phyloP scores from a whole-genome alignment of 1,139 yeast genomes.

The Nakaseomyces delphensis region DNA sequence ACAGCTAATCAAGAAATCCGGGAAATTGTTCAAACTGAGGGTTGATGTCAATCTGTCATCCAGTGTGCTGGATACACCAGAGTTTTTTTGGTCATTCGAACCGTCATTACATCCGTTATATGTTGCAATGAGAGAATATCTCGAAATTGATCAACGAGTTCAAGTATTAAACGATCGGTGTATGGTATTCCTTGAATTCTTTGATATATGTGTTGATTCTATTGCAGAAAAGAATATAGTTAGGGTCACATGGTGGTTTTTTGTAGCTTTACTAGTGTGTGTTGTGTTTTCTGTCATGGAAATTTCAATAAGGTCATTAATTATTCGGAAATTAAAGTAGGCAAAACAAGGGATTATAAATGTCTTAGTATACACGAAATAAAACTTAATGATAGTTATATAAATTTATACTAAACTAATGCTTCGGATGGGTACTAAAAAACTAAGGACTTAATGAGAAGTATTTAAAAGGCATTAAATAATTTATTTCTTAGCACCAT shows the following conservation, averaged over 20 bases:
- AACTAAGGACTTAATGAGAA: background rate
- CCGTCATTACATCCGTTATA: slow-evolving; percentile 92
- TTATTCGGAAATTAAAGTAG: slow-evolving; percentile 28
- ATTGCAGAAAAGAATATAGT: slow-evolving; percentile 89
- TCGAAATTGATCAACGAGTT: slow-evolving; percentile 90
- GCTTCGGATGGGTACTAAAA: background rate
- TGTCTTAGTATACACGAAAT: background rate
- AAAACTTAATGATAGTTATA: background rate
- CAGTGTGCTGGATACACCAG: slow-evolving; percentile 89
- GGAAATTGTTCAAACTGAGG: slow-evolving; percentile 76
- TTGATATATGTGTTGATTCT: slow-evolving; percentile 87
- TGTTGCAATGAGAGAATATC: slow-evolving; percentile 79
- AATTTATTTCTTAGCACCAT: slow-evolving; percentile 54
- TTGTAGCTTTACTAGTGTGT: slow-evolving; percentile 70
- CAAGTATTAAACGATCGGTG: slow-evolving; percentile 90
- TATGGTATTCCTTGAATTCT: slow-evolving; percentile 85
- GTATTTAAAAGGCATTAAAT: background rate
- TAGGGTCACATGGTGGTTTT: slow-evolving; percentile 84
- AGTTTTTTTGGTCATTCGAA: slow-evolving; percentile 92
- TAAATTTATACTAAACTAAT: background rate
- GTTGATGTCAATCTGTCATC: slow-evolving; percentile 91
- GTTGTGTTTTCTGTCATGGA: slow-evolving; percentile 59
- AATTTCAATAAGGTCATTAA: slow-evolving; percentile 47
- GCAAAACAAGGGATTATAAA: background rate
- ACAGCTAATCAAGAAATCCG: slow-evolving; percentile 77